Evolutionary conservation across 2,329 filamentous ascomycete genomes (phyloP).

Genomic region (Cladophialophora immunda): DNA sequence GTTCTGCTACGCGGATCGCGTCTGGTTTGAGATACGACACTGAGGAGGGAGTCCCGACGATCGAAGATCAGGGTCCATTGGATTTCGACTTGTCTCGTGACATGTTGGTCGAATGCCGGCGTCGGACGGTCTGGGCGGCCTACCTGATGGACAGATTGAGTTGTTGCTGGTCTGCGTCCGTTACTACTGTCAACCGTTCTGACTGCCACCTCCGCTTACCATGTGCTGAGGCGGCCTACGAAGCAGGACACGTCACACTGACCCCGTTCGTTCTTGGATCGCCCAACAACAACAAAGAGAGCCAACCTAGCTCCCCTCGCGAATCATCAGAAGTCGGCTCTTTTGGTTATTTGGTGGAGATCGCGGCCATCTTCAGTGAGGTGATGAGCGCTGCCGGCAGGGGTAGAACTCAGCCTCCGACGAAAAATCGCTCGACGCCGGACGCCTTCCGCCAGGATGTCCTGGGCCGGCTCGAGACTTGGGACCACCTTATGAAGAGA

Average conservation of each 20-base stretch:
- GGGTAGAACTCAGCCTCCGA: constrained; percentile 1
- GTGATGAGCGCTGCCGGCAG: constrained; percentile 26
- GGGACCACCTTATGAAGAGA: constrained; percentile 22
- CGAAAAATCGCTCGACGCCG: constrained; percentile 11
- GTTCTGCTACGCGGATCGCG: constrained; percentile 68
- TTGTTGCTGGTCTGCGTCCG: constrained; percentile 63
- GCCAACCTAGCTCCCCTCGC: background rate
- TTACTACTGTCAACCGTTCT: constrained; percentile 67
- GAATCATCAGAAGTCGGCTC: constrained; percentile 23
- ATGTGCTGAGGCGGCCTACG: constrained; percentile 67
- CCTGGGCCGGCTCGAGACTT: constrained; percentile 16
- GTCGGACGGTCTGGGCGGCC: constrained; percentile 76
- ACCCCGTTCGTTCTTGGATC: constrained; percentile 55
- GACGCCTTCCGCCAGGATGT: constrained; percentile 21
- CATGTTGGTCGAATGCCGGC: constrained; percentile 71
- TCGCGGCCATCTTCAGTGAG: constrained; percentile 38
- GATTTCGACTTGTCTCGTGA: constrained; percentile 67
- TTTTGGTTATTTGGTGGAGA: constrained; percentile 36
- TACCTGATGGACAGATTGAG: constrained; percentile 75
- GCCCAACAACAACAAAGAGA: background rate
- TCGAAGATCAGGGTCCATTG: constrained; percentile 56
- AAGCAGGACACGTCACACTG: constrained; percentile 65
- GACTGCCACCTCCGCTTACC: constrained; percentile 75
- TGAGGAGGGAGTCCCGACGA: constrained; percentile 62
- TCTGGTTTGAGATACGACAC: constrained; percentile 69